Evolutionary conservation across 129 eudicot species (phyloP), one percentile per base, ranked within the genome.

Genomic region (Pittosporum tobira): DNA sequence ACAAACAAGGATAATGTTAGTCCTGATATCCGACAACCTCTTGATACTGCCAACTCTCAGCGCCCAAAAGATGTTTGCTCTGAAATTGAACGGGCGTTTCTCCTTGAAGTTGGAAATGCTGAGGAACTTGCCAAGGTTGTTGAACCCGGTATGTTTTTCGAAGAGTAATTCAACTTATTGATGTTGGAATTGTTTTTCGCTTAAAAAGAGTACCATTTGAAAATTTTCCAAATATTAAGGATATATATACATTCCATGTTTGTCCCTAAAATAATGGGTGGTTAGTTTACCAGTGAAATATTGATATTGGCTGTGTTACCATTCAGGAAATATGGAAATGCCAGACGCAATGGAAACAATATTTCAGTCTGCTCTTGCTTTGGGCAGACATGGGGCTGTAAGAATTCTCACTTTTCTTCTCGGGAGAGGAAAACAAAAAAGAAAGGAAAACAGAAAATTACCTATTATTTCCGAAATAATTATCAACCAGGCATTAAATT

Each of bases 291-390:
- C n/a, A n/a, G n/a, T n/a, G 28, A 18, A 51, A 52, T 34, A 34
- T 40, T 64, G 49, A 64, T 52, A 25, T 28, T 28, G 7, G 22
- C 22, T 9, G 28, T 25, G 31, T 46, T 28, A 31, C 49, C 23
- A 16, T 73, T 28, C 73, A 91, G 96, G 95, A 73, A 79, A 73
- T 51, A 68, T 34, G 16, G 96, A 89, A 68, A 75, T 91, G 90
- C 98, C 98, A 14, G 96, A 91, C 81, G 95, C 98, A 68, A 91
- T 91, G 96, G 98, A 91, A 66, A 57, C 76, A 46, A 83, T 91
- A 69, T 91, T 78, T 74, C 96, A 86, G 63, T 81, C 85, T 64
- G 95, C 96, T 23, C 95, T 91, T 64, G 74, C 73, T 38, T 75
- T 81, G 59, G 98, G 98, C 53, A 76, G 75, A 81, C 73, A 71